These are phyloP conservation scores for Corymbia maculata DNA, from an alignment of 345 rosid species.

Conservation along the genomic window DNA sequence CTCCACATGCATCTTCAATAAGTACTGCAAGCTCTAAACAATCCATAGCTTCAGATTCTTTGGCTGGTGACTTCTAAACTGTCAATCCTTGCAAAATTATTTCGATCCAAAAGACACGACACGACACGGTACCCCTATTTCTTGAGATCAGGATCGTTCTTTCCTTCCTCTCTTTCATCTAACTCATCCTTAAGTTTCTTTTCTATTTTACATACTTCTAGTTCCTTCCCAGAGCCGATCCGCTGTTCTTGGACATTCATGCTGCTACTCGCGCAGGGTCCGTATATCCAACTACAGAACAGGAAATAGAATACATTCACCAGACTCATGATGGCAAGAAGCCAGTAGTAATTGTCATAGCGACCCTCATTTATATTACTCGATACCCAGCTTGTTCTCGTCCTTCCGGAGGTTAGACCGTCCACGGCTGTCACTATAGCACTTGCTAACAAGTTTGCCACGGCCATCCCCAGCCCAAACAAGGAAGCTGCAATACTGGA, in stretches of 20 bases:
- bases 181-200: not conserved
- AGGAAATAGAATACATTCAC: constrained; percentile 52
- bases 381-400: constrained; percentile 61
- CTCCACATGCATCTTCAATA: not conserved
- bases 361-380: constrained; percentile 61
- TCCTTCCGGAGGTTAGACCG: constrained; percentile 22
- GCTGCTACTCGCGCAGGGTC: constrained; percentile 37
- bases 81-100: not conserved
- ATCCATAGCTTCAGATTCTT: not conserved
- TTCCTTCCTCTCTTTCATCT: not conserved
- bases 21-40: not conserved
- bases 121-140: not conserved
- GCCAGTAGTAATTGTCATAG: constrained; percentile 69
- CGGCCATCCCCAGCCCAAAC: constrained; percentile 54
- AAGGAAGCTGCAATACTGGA: constrained; percentile 60
- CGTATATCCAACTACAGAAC: constrained; percentile 70
- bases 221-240: constrained; percentile 14
- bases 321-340: constrained; percentile 45
- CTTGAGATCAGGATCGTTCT: not conserved
- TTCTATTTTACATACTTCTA: not conserved
- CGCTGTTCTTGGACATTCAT: constrained; percentile 16
- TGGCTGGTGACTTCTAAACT: not conserved
- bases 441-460: constrained; percentile 55
- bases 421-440: constrained; percentile 31
- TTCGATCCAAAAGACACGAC: not conserved